Conservation (phyloP, 2,329 filamentous ascomycete species). For the Grosmannia penicillata region DNA sequence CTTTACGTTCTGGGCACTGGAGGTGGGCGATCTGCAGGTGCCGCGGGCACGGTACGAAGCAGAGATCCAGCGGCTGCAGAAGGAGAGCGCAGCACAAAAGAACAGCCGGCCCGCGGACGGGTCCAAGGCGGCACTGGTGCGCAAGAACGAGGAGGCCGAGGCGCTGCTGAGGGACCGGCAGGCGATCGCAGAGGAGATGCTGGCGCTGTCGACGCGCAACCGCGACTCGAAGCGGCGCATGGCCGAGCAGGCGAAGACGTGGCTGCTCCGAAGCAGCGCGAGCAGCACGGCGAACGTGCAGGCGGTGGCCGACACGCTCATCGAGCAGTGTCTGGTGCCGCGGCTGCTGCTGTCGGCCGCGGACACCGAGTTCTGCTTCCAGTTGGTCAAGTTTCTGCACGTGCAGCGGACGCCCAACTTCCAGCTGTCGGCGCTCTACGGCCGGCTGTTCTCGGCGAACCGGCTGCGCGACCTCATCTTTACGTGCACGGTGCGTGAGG, state of each 20-base stretch:
- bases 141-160: constrained; percentile 57
- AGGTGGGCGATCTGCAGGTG: constrained; percentile 66
- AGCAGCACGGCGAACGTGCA: constrained; percentile 25
- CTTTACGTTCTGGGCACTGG: constrained; percentile 82
- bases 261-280: constrained; percentile 54
- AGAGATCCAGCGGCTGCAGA: constrained; percentile 55
- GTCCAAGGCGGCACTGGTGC: constrained; percentile 47
- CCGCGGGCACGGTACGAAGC: constrained; percentile 64
- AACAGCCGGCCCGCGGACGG: constrained; percentile 56
- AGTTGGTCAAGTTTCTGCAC: constrained; percentile 78
- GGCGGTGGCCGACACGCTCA: constrained; percentile 54
- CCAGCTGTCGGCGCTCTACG: constrained; percentile 69
- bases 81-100: constrained; percentile 50
- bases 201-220: constrained; percentile 52
- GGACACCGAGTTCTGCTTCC: constrained; percentile 80
- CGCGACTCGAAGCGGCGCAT: constrained; percentile 54
- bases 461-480: constrained; percentile 73
- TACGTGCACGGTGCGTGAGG: constrained; percentile 77
- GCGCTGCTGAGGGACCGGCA: constrained; percentile 54
- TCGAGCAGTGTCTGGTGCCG: constrained; percentile 89
- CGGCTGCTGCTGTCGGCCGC: constrained; percentile 69
- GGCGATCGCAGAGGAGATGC: constrained; percentile 58
- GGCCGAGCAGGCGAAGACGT: constrained; percentile 59
- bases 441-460: constrained; percentile 72
- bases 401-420: constrained; percentile 74